phyloP scores from a whole-genome alignment of 2,329 filamentous ascomycete genomes.

The Pseudocercospora fijiensis region DNA sequence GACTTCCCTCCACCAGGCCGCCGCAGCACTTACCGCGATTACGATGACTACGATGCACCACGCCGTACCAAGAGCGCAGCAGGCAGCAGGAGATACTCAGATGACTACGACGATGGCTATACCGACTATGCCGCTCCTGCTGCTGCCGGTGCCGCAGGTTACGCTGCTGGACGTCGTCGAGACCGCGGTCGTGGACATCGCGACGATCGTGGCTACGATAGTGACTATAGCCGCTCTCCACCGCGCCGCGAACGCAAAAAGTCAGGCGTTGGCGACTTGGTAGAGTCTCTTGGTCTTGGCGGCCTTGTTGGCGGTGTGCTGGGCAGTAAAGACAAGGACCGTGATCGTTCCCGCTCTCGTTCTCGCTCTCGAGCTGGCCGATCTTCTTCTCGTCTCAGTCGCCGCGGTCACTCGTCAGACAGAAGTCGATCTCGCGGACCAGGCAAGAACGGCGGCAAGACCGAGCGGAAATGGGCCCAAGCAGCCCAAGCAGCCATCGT shows the following conservation, averaged over 20 bases:
- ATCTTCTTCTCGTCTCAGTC: slow-evolving; percentile 46
- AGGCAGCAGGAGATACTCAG: slow-evolving; percentile 44
- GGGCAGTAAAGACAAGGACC: slow-evolving; percentile 58
- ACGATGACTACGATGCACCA: slow-evolving; percentile 48
- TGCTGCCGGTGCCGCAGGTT: slow-evolving; percentile 44
- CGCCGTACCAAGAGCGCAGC: slow-evolving; percentile 62
- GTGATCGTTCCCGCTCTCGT: slow-evolving; percentile 65
- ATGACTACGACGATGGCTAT: slow-evolving; percentile 62
- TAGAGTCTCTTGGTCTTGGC: slow-evolving; percentile 59
- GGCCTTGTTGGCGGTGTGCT: slow-evolving; percentile 52
- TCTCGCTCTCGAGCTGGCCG: slow-evolving; percentile 53
- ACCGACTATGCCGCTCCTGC: slow-evolving; percentile 47
- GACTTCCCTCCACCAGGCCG: slow-evolving; percentile 71
- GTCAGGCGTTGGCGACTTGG: slow-evolving; percentile 61
- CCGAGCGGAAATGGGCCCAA: slow-evolving; percentile 65
- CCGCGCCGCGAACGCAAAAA: slow-evolving; percentile 50
- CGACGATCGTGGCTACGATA: slow-evolving; percentile 49
- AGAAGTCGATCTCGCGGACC: slow-evolving; percentile 49
- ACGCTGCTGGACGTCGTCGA: slow-evolving; percentile 37
- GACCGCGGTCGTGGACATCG: slow-evolving; percentile 43
- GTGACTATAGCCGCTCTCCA: slow-evolving; percentile 46
- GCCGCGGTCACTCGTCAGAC: slow-evolving; percentile 44
- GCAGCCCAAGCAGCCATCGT: slow-evolving; percentile 88
- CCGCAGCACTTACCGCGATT: slow-evolving; percentile 33
- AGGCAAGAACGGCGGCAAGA: slow-evolving; percentile 55